These are phyloP conservation scores for Lactarius quietus DNA, from an alignment of 768 basidiomycete species.

Conservation along the genomic window DNA sequence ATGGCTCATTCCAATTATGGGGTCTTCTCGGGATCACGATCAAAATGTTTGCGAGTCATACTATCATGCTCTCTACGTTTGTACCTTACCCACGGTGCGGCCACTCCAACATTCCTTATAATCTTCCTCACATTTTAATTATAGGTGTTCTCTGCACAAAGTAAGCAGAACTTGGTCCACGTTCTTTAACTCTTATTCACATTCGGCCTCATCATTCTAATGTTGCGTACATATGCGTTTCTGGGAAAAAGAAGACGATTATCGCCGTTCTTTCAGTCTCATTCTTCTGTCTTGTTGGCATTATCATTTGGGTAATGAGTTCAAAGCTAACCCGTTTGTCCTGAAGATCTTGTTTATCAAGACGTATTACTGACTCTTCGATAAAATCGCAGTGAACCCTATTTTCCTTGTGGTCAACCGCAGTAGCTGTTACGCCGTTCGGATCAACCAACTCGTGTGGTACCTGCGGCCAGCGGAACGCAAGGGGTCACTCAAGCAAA, in stretches of 20 bases:
- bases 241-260: constrained; percentile 3
- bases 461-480: too few species aligned
- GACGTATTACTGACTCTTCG: neutral
- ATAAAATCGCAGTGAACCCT: constrained; percentile 3
- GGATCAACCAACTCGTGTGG: neutral
- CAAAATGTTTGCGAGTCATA: neutral
- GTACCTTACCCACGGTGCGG: constrained; percentile 17
- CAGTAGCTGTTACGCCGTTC: constrained; percentile 12
- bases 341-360: neutral
- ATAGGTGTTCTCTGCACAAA: constrained; percentile 19
- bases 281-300: constrained; percentile 6
- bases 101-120: neutral
- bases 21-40: constrained; percentile 2
- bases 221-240: constrained; percentile 25
- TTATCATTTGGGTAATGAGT: constrained; percentile 15
- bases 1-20: constrained; percentile 22
- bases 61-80: constrained; percentile 15
- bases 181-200: neutral
- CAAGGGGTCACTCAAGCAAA: neutral
- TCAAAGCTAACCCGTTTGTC: constrained; percentile 8
- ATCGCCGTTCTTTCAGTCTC: constrained; percentile 7
- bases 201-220: constrained; percentile 13
- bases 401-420: constrained; percentile 3
- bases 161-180: neutral
- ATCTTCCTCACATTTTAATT: neutral